Base-by-base conservation (phyloP, 192 early-diverging fungal species). In the Coemansia sp. region DNA sequence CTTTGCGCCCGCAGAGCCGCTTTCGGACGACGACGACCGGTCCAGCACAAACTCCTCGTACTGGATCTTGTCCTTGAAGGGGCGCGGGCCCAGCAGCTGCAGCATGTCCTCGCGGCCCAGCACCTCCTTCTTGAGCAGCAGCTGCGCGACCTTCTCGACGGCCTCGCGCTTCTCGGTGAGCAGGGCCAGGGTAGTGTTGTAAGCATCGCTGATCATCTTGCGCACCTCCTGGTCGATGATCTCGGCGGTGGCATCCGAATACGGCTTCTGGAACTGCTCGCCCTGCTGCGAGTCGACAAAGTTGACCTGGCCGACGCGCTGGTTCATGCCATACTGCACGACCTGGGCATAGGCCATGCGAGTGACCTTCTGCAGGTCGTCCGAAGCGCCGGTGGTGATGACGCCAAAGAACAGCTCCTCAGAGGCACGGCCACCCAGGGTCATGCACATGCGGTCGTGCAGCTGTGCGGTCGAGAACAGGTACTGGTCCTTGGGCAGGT, bases 331-430 rank as follows among this genome's bases (percentile, higher is more conserved):
- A 63, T 95, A 98, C 27, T 84, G 85, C 33, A 91, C 81, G 15
- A 99, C 85, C 70, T 94, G 91, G 8, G 92, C 92, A 68, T 99
- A 99, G 11, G 97, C 97, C 85, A 91, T 86, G 70, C 88, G 90
- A 13, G 94, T 97, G 11, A 99, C 94, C 68, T 95, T 95, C 64
- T 96, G 85, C 57, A 99, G 73, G 78, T 99, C 97, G 60, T 99
- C 97, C n/a, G 85, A 85, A 3, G 96, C 96, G 29, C 96, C 96
- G 3, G 94, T 95, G n/a, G 96, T 96, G 39, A 98, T 85, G 5
- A 85, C 80, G 17, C 82, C 72, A 72, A 98, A 98, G 75, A 98
- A 95, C 51, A 98, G 86, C 60, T 90, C 72, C 72, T 97, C 96
- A 3, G 92, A 83, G 10, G 85, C 88, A 33, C 88, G 85, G 0